Percentiles rank a stretch among this genome's conserved stretches.
Conservation (phyloP, 495 filamentous ascomycete genomes). For the Xylaria longipes region DNA sequence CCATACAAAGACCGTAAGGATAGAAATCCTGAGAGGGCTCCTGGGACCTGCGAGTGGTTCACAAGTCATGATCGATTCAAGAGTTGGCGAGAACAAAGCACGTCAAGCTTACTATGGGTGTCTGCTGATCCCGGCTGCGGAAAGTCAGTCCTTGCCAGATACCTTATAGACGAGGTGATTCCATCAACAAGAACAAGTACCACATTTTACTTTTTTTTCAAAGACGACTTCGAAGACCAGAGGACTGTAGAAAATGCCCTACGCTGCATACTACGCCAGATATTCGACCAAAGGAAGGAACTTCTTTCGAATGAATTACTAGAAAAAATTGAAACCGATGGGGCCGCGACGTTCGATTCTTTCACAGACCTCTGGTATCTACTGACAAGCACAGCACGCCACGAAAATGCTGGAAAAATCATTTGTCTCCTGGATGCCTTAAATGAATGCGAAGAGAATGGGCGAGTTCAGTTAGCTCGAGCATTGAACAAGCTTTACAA, state of each 20-base stretch:
- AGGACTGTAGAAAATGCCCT: slow-evolving; percentile 48
- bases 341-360: slow-evolving; percentile 31
- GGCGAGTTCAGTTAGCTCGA: slow-evolving; percentile 16
- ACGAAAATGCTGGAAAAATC: slow-evolving; percentile 49
- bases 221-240: slow-evolving; percentile 51
- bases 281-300: slow-evolving; percentile 42
- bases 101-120: slow-evolving; percentile 49
- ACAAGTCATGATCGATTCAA: slow-evolving; percentile 39
- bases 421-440: slow-evolving; percentile 58
- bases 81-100: slow-evolving; percentile 36
- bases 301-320: slow-evolving; percentile 41
- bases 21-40: slow-evolving; percentile 40
- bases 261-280: slow-evolving; percentile 53
- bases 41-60: slow-evolving; percentile 53
- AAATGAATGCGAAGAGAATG: slow-evolving; percentile 42
- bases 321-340: slow-evolving; percentile 31
- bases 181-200: slow-evolving; percentile 24
- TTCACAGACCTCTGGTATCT: slow-evolving; percentile 52
- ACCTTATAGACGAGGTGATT: slow-evolving; percentile 48
- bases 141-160: slow-evolving; percentile 58
- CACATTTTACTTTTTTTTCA: slow-evolving; percentile 64
- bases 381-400: slow-evolving; percentile 38
- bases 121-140: slow-evolving; percentile 63
- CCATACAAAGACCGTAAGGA: slow-evolving; percentile 50
- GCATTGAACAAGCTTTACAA: not conserved